Percentiles rank a stretch among this genome's conserved stretches.
phyloP scores from a whole-genome alignment of 371 early-diverging fungal species.

The Mucor plumbeus region DNA sequence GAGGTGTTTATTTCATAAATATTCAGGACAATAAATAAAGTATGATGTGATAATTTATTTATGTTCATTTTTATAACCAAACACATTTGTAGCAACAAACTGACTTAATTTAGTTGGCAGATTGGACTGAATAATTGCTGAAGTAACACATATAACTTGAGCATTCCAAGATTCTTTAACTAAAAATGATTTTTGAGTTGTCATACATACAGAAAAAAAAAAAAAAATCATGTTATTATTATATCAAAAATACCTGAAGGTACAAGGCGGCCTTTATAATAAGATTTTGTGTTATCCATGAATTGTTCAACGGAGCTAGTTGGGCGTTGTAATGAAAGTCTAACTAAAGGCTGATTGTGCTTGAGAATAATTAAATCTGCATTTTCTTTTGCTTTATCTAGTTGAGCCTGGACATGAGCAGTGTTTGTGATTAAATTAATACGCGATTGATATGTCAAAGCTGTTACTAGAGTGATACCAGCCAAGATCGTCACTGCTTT shows the following conservation, averaged over 20 bases:
- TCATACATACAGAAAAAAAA: background rate
- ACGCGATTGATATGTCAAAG: constrained; percentile 40
- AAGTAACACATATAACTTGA: constrained; percentile 39
- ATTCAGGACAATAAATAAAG: background rate
- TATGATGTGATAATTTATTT: background rate
- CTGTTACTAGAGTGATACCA: constrained; percentile 38
- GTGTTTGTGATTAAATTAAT: constrained; percentile 31
- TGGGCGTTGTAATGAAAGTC: constrained; percentile 27
- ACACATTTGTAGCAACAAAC: constrained; percentile 37
- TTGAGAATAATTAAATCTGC: constrained; percentile 17
- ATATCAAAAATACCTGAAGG: constrained; percentile 30
- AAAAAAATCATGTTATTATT: constrained; percentile 2
- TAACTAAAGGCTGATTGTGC: constrained; percentile 1
- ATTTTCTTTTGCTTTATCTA: constrained; percentile 25
- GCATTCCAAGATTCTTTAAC: constrained; percentile 52
- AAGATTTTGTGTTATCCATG: constrained; percentile 21
- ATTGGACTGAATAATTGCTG: constrained; percentile 39
- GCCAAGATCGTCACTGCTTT: constrained; percentile 39
- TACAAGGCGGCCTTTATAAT: constrained; percentile 30
- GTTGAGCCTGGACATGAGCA: constrained; percentile 23
- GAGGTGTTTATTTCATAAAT: background rate
- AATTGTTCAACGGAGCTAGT: constrained; percentile 22
- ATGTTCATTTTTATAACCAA: constrained; percentile 17
- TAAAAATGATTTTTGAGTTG: constrained; percentile 12
- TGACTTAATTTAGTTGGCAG: constrained; percentile 26